These are phyloP conservation scores for Vinca minor DNA, from an alignment of 257 asterid species.

Conservation along the genomic window DNA sequence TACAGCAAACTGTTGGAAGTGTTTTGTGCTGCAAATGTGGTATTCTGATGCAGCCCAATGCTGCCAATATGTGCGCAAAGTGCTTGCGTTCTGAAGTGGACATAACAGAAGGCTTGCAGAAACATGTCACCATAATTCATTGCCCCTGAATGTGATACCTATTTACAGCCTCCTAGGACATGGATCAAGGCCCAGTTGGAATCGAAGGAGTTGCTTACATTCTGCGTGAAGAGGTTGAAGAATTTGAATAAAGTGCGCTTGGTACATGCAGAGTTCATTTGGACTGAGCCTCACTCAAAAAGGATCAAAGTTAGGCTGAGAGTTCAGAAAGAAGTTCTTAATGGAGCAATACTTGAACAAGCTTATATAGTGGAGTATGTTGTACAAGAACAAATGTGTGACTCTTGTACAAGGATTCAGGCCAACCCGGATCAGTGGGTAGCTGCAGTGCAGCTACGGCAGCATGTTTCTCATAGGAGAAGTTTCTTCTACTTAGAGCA, in stretches of 20 bases:
- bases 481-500: constrained; percentile 30
- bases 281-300: constrained; percentile 33
- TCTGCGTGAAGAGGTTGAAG: constrained; percentile 28
- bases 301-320: constrained; percentile 25
- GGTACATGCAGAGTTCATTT: constrained; percentile 25
- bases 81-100: constrained; percentile 26
- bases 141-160: constrained; percentile 29
- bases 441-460: constrained; percentile 32
- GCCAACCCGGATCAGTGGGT: constrained; percentile 38
- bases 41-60: constrained; percentile 31
- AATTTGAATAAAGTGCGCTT: constrained; percentile 25
- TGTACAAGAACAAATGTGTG: constrained; percentile 34
- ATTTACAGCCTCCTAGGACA: constrained; percentile 32
- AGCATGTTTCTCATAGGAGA: constrained; percentile 27
- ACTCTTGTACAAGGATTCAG: constrained; percentile 24
- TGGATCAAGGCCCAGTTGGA: constrained; percentile 30
- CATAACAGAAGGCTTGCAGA: constrained; percentile 29
- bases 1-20: constrained; percentile 24
- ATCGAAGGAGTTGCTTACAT: constrained; percentile 29
- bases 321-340: constrained; percentile 26
- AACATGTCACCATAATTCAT: constrained; percentile 22
- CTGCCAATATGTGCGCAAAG: constrained; percentile 29
- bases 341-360: constrained; percentile 26
- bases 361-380: constrained; percentile 22
- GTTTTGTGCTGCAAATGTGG: constrained; percentile 41